Percentiles rank a stretch among this genome's conserved stretches.
Evolutionary conservation across 352 stramenopile species (phyloP).

Genomic region (Pythium insidiosum): DNA sequence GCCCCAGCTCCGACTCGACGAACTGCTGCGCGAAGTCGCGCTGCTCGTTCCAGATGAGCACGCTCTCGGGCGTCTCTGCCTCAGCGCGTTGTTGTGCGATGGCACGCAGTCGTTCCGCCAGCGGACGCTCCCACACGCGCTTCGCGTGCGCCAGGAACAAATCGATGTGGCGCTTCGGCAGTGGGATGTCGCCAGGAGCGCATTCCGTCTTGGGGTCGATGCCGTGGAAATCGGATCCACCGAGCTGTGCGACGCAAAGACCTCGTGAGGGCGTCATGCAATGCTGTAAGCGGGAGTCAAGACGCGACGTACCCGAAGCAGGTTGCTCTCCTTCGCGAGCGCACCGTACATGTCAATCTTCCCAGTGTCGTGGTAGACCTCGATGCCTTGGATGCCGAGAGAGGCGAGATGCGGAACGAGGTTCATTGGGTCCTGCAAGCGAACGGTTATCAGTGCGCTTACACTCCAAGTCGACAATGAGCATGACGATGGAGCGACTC

Average conservation of each 20-base stretch:
- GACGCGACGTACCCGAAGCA: constrained; percentile 47
- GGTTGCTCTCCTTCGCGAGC: constrained; percentile 58
- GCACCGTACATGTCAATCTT: constrained; percentile 81
- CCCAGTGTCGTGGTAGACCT: constrained; percentile 72
- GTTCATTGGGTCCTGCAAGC: constrained; percentile 46
- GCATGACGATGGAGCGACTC: not conserved
- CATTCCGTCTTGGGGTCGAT: constrained; percentile 66
- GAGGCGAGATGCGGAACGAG: constrained; percentile 62
- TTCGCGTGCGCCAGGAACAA: constrained; percentile 63
- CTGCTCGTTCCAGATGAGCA: constrained; percentile 22
- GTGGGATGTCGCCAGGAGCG: constrained; percentile 64
- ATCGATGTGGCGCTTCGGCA: constrained; percentile 64
- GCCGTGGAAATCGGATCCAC: constrained; percentile 80
- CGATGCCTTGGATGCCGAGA: constrained; percentile 70
- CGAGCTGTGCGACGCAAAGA: constrained; percentile 25
- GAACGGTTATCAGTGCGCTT: not conserved
- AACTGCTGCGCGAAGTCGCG: constrained; percentile 12
- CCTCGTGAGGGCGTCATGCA: not conserved
- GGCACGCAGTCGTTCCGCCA: constrained; percentile 29
- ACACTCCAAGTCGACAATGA: not conserved
- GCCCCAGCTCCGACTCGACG: constrained; percentile 9
- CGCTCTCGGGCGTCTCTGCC: not conserved
- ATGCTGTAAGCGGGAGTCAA: not conserved
- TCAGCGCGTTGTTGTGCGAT: constrained; percentile 1
- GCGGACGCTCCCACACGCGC: constrained; percentile 50